phyloP scores from a whole-genome alignment of 441 rosid species.

The Populus tomentosa region DNA sequence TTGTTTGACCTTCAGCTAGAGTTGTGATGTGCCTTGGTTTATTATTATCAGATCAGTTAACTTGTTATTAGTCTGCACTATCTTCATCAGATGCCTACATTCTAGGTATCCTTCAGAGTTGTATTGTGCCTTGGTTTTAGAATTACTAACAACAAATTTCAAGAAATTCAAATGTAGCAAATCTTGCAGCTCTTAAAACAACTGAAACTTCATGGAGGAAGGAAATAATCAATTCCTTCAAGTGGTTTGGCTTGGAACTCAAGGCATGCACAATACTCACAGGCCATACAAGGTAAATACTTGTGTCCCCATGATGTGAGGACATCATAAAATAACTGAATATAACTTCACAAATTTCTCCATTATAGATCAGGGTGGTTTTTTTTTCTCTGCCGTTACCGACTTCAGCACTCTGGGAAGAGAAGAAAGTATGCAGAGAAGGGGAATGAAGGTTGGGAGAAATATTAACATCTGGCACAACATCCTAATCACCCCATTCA shows the following conservation, averaged over 20 bases:
- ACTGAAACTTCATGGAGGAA: background rate
- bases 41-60: background rate
- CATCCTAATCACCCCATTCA: background rate
- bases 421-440: background rate
- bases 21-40: background rate
- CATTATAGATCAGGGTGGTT: background rate
- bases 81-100: background rate
- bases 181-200: background rate
- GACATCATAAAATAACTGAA: background rate
- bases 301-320: constrained; percentile 7
- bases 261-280: background rate
- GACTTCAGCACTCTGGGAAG: background rate
- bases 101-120: background rate
- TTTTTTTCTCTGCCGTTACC: background rate
- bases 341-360: background rate
- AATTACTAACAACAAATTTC: background rate
- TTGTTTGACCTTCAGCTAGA: background rate
- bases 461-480: constrained; percentile 3
- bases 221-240: background rate
- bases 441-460: background rate
- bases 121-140: background rate
- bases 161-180: background rate
- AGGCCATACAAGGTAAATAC: background rate
- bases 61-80: background rate
- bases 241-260: background rate